Evolutionary conservation across 176 grass and related monocot genomes (phyloP).

Genomic region (Oryza australiensis): DNA sequence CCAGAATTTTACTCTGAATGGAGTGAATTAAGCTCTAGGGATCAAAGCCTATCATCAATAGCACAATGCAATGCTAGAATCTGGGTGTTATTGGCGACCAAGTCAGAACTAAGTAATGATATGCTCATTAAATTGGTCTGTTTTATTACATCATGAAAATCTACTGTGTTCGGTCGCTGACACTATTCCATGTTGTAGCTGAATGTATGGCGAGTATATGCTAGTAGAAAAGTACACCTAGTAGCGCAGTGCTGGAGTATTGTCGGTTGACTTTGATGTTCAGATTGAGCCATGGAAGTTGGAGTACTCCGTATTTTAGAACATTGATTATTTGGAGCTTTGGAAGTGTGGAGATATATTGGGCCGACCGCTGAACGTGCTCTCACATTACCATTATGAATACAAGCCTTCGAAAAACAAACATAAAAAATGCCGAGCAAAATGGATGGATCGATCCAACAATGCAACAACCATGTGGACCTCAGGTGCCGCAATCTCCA

Average conservation of each 20-base stretch:
- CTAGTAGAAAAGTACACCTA: background rate
- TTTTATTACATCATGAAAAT: background rate
- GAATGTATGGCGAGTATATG: background rate
- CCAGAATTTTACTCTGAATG: background rate
- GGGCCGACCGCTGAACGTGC: background rate
- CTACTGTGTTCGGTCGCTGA: background rate
- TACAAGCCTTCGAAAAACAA: background rate
- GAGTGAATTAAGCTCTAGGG: constrained; percentile 11
- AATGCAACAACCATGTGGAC: constrained; percentile 37
- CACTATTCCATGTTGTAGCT: background rate
- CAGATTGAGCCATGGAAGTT: background rate
- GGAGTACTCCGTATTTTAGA: background rate
- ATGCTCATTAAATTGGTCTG: background rate
- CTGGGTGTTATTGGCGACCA: background rate
- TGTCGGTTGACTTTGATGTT: background rate
- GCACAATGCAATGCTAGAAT: background rate
- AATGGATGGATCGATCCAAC: background rate
- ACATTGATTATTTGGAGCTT: background rate
- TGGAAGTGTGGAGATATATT: background rate
- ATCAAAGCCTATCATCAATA: background rate
- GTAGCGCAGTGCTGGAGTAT: background rate
- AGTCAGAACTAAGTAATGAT: background rate
- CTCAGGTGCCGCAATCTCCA: constrained; percentile 40
- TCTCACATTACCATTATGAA: background rate
- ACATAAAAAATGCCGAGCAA: background rate